Percentiles rank a stretch among this genome's conserved stretches.
phyloP scores from a whole-genome alignment of 352 stramenopile genomes.

The Pythium phragmiticola region DNA sequence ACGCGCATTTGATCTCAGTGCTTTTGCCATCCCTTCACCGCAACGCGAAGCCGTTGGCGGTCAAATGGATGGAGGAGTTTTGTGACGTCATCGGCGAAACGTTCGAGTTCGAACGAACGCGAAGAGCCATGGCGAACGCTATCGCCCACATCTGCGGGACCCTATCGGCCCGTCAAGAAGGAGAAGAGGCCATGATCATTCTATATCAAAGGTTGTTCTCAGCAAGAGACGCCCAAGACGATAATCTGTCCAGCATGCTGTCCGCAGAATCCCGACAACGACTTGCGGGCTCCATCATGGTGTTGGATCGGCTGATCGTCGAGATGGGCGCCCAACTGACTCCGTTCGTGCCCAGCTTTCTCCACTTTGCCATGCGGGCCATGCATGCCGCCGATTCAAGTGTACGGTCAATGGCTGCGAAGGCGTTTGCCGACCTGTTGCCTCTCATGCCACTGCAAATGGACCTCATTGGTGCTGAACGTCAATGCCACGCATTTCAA shows the following conservation, averaged over 20 bases:
- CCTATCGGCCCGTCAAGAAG: background rate
- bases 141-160: constrained; percentile 36
- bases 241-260: background rate
- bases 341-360: constrained; percentile 62
- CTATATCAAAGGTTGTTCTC: constrained; percentile 55
- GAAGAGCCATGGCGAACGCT: constrained; percentile 36
- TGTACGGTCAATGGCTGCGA: constrained; percentile 49
- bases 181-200: constrained; percentile 27
- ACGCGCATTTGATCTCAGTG: constrained; percentile 45
- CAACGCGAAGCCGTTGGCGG: constrained; percentile 27
- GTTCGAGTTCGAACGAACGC: constrained; percentile 30
- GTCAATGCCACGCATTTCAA: constrained; percentile 16
- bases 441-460: constrained; percentile 74
- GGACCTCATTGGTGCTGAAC: constrained; percentile 38
- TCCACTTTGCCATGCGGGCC: constrained; percentile 65
- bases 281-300: constrained; percentile 48
- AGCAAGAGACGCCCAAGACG: background rate
- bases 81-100: constrained; percentile 28
- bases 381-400: constrained; percentile 50
- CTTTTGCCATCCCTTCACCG: constrained; percentile 37
- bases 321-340: constrained; percentile 36
- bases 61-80: constrained; percentile 49
- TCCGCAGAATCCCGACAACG: background rate
- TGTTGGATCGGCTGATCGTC: constrained; percentile 53
- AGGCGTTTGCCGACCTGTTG: constrained; percentile 69